Evolutionary conservation across 108 stramenopile species (phyloP).

Genomic region (Aurantiochytrium sp.): DNA sequence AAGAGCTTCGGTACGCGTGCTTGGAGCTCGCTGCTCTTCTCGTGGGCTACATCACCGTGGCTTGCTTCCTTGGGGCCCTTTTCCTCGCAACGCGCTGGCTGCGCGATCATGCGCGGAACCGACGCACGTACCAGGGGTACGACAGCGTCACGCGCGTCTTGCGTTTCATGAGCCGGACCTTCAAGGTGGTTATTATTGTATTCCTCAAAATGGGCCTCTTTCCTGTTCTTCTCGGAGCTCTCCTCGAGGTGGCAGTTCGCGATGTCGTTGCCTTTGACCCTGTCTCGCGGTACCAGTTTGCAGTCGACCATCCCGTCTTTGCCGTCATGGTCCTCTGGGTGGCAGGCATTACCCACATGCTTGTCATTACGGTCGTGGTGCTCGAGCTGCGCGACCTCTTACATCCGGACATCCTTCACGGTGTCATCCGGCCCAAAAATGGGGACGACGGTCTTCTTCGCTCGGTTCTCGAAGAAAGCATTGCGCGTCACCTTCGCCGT

Average conservation of each 20-base stretch:
- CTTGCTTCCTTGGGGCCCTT: neutral
- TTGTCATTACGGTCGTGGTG: neutral
- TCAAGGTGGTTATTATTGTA: conserved; percentile 14
- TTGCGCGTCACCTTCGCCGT: neutral
- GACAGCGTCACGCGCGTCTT: neutral
- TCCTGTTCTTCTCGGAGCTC: neutral
- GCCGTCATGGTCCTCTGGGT: conserved; percentile 14
- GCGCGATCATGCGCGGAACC: neutral
- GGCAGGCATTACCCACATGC: conserved; percentile 15
- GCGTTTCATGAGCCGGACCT: conserved; percentile 2
- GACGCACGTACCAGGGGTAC: neutral
- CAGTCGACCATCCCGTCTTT: neutral
- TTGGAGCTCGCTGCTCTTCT: neutral
- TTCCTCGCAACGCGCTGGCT: neutral
- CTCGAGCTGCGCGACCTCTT: neutral
- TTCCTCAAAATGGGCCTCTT: conserved; percentile 11
- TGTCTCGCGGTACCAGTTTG: neutral
- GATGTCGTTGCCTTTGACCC: neutral
- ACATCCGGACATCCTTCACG: conserved; percentile 11
- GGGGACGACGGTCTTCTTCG: neutral
- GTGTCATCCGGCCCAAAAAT: neutral
- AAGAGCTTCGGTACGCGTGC: neutral
- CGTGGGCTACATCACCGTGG: neutral
- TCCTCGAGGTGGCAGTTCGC: neutral
- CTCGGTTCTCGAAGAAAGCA: neutral